Conservation (phyloP, 2,329 filamentous ascomycete genomes). For the Metarhizium album region DNA sequence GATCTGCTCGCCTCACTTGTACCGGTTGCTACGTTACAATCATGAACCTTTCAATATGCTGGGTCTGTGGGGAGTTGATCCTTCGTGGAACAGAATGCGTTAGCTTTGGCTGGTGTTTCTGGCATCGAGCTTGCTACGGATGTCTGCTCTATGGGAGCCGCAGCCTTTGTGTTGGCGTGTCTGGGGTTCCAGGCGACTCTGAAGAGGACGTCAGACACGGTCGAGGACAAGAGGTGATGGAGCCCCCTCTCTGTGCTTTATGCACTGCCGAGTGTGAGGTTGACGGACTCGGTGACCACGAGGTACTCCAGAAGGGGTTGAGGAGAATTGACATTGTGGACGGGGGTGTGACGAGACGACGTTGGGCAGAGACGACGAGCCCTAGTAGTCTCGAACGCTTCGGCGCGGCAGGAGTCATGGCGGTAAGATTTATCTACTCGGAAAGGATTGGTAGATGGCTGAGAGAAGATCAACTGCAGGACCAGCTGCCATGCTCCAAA, state of each 20-base stretch:
- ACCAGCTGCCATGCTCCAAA: neutral
- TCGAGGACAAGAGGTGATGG: slow-evolving; percentile 29
- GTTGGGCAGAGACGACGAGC: slow-evolving; percentile 26
- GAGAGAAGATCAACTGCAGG: slow-evolving; percentile 4
- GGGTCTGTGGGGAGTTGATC: slow-evolving; percentile 45
- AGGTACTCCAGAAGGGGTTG: slow-evolving; percentile 30
- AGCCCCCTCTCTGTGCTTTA: slow-evolving; percentile 38
- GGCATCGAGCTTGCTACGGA: slow-evolving; percentile 46
- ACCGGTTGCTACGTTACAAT: slow-evolving; percentile 34
- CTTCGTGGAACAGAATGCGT: slow-evolving; percentile 43
- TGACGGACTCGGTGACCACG: slow-evolving; percentile 19
- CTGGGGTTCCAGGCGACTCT: slow-evolving; percentile 24
- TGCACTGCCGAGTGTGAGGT: slow-evolving; percentile 32
- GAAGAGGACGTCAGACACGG: slow-evolving; percentile 6
- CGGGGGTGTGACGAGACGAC: slow-evolving; percentile 33
- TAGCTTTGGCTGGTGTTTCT: slow-evolving; percentile 51
- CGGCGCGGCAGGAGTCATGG: neutral
- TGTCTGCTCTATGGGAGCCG: slow-evolving; percentile 40
- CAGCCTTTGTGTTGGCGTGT: slow-evolving; percentile 24
- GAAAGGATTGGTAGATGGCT: slow-evolving; percentile 9
- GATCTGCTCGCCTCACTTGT: slow-evolving; percentile 38
- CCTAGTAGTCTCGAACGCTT: neutral
- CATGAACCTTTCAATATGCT: slow-evolving; percentile 44
- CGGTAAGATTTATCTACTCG: neutral
- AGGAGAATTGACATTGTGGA: slow-evolving; percentile 32